Evolutionary conservation across 306 rosid species (phyloP).

Genomic region (Vigna reflexopilosa): DNA sequence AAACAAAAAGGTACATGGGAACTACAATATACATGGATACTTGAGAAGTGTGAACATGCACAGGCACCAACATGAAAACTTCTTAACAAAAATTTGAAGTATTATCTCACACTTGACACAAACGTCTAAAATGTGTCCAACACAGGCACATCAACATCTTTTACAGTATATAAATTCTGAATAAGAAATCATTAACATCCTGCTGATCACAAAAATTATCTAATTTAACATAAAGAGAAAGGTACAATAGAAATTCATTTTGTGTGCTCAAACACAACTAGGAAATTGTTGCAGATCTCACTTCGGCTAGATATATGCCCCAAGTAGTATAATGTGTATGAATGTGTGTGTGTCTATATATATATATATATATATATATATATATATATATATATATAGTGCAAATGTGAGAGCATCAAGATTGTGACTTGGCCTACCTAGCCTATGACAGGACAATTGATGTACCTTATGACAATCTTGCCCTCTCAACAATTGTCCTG

Average conservation of each 20-base stretch:
- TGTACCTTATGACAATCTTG: too few species aligned
- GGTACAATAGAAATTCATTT: constrained; percentile 18
- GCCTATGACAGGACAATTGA: too few species aligned
- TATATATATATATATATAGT: too few species aligned
- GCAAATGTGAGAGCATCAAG: too few species aligned
- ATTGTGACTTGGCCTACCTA: too few species aligned
- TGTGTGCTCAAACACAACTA: neutral
- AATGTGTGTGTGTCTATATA: too few species aligned
- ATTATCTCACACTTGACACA: constrained; percentile 12
- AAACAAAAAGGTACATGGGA: neutral
- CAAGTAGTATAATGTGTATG: too few species aligned
- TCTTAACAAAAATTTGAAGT: neutral
- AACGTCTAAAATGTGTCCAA: neutral
- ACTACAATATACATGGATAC: constrained; percentile 6
- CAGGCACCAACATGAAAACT: neutral
- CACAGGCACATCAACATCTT: neutral
- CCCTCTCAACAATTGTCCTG: too few species aligned
- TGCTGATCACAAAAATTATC: constrained; percentile 4
- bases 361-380: too few species aligned
- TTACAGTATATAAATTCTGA: neutral
- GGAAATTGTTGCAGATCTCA: neutral
- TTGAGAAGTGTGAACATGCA: neutral
- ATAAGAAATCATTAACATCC: neutral
- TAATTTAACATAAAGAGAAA: neutral
- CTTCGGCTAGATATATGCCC: too few species aligned